A percentile compares a stretch with the other conserved stretches of the same genome.
phyloP scores from a whole-genome alignment of 768 basidiomycete species.

The Tylopilus felleus region DNA sequence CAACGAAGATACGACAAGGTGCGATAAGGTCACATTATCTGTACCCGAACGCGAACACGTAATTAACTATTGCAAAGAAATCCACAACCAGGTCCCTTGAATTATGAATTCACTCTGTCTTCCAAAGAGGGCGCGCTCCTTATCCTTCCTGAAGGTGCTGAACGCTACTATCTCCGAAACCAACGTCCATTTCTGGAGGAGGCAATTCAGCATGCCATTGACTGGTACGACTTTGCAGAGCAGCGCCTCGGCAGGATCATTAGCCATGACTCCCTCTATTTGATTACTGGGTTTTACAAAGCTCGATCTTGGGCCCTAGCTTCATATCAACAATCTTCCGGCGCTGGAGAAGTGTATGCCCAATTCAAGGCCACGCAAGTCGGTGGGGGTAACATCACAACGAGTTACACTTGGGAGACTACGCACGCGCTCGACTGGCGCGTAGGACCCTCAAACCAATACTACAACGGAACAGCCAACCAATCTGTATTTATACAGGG shows the following conservation, averaged over 20 bases:
- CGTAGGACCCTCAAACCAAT: neutral
- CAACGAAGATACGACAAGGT: neutral
- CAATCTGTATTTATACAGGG: constrained; percentile 1
- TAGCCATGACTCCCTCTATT: neutral
- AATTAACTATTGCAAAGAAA: neutral
- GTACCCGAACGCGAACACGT: neutral
- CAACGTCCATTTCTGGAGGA: neutral
- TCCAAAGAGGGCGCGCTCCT: neutral
- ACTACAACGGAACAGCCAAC: neutral
- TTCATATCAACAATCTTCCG: neutral
- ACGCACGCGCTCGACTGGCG: neutral
- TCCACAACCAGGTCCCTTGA: neutral
- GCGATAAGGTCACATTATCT: neutral
- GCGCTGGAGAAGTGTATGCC: neutral
- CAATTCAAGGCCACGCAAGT: neutral
- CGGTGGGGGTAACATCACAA: neutral
- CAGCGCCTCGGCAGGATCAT: neutral
- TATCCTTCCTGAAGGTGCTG: neutral
- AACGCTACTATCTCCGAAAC: neutral
- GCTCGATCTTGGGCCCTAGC: neutral
- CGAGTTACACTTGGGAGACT: neutral
- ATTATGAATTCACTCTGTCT: neutral
- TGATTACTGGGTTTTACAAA: neutral
- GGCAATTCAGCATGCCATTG: neutral
- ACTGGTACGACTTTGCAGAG: neutral